Base-by-base conservation (phyloP, 2,329 filamentous ascomycete species). In the Aureobasidium leucospermi region DNA sequence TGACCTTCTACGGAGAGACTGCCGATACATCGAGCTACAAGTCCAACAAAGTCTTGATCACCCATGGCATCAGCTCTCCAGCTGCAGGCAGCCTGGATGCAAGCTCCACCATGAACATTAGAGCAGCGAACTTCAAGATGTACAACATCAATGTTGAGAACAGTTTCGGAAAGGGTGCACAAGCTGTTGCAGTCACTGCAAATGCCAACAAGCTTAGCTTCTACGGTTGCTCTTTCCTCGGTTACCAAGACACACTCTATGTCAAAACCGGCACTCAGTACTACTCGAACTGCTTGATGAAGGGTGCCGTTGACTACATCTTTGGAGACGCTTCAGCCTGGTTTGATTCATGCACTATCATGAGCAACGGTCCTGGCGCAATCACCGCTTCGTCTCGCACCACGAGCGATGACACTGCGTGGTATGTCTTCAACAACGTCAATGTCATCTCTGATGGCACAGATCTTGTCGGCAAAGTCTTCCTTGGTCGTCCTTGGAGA, bases 261-360 rank as follows among this genome's bases (percentile, higher is more conserved):
- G 65, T 65, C 9, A 65, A 68, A 23, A 62, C 64, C 45, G 66
- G 66, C 15, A 63, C 56, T 19, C 66, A 68, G 46, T 60, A 67
- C 6, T 67, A 65, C 34, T 64, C 65, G 1, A 63, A 65, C 31
- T 66, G 49, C 4, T 71, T 72, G 57, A 69, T 74, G 41, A 68
- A 71, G 59, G 73, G 71, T 6, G 72, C 71, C 34, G 67, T 73
- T 34, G 73, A 77, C 43, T 75, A 76, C 68, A 76, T 72, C 15
- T 71, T 72, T 65, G 75, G 75, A 9, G 67, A 69, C 19, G 75
- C 75, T 5, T 67, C 74, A 0, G 75, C 67, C 9, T 78, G 78
- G 61, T 77, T 78, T 66, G 67, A 63, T 7, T 66, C 65, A 45
- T 68, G 69, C 8, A 69, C 67, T 11, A 73, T 72, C 31, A 64